Conservation (phyloP, 108 stramenopile genomes). For the Fistulifera solaris region DNA sequence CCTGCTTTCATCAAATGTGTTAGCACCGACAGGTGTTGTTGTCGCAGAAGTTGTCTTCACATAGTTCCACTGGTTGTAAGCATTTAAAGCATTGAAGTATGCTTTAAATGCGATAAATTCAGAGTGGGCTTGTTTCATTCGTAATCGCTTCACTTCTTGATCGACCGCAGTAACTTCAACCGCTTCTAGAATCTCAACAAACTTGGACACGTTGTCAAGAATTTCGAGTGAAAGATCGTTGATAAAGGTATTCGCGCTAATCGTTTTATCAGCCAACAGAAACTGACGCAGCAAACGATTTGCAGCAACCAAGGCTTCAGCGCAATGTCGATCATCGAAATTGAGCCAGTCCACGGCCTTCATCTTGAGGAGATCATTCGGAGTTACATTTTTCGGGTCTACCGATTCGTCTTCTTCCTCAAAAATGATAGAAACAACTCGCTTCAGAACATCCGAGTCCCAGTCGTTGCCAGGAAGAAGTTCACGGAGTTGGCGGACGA, state of each 20-base stretch:
- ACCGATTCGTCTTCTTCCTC: neutral
- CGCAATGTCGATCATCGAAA: slow-evolving; percentile 34
- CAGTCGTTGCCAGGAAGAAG: slow-evolving; percentile 29
- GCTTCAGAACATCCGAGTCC: slow-evolving; percentile 9
- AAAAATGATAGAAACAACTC: neutral
- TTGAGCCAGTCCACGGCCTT: slow-evolving; percentile 59
- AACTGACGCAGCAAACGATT: slow-evolving; percentile 62
- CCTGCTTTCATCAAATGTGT: slow-evolving; percentile 5
- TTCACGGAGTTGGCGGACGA: slow-evolving; percentile 46
- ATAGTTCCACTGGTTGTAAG: slow-evolving; percentile 29
- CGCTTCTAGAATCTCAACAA: neutral
- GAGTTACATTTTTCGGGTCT: slow-evolving; percentile 14
- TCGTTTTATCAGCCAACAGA: slow-evolving; percentile 33
- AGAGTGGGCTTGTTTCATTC: slow-evolving; percentile 2
- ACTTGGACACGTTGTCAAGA: slow-evolving; percentile 6
- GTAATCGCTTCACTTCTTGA: slow-evolving; percentile 2
- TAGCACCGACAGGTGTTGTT: neutral
- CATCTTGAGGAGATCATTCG: slow-evolving; percentile 33
- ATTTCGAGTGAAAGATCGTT: slow-evolving; percentile 25
- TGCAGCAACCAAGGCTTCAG: slow-evolving; percentile 61
- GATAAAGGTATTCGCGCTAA: slow-evolving; percentile 21
- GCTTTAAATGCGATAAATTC: slow-evolving; percentile 23
- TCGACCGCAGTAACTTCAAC: slow-evolving; percentile 3
- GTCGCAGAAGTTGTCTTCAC: slow-evolving; percentile 12
- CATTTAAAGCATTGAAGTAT: slow-evolving; percentile 32